Conservation (phyloP, 164 flowering plant species). For the Akebia trifoliata region DNA sequence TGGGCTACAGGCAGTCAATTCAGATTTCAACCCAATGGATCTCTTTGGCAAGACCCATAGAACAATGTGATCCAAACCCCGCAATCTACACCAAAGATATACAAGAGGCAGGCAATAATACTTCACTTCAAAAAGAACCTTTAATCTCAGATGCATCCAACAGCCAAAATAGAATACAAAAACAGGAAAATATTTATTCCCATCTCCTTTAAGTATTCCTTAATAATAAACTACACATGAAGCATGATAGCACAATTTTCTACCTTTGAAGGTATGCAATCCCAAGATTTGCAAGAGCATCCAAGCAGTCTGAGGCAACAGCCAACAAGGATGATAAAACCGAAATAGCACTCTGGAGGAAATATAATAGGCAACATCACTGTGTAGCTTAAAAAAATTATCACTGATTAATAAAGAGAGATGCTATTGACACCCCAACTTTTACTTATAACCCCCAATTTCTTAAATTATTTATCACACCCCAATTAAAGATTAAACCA, state of each 20-base stretch:
- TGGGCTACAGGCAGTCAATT: too few species aligned
- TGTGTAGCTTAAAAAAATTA: too few species aligned
- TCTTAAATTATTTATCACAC: too few species aligned
- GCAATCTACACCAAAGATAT: too few species aligned
- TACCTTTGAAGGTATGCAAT: conserved; percentile 83
- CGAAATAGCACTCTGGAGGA: conserved; percentile 64
- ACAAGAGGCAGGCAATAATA: too few species aligned
- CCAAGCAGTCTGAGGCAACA: conserved; percentile 63
- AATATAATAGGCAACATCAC: conserved; percentile 10
- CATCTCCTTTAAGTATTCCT: too few species aligned
- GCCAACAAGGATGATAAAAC: conserved; percentile 64
- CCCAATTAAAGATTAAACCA: too few species aligned
- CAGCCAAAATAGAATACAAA: neutral
- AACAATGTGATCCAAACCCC: too few species aligned
- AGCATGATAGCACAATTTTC: neutral
- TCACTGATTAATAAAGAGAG: neutral
- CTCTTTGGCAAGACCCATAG: too few species aligned
- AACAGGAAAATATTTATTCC: neutral
- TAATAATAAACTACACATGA: too few species aligned
- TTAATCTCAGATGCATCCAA: neutral
- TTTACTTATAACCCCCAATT: too few species aligned
- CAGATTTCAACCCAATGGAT: too few species aligned
- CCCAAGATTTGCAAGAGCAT: conserved; percentile 90
- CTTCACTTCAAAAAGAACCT: neutral
- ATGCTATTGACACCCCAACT: neutral